These are phyloP conservation scores for Diaporthe vexans DNA, from an alignment of 2,329 filamentous ascomycete species.

Conservation along the genomic window DNA sequence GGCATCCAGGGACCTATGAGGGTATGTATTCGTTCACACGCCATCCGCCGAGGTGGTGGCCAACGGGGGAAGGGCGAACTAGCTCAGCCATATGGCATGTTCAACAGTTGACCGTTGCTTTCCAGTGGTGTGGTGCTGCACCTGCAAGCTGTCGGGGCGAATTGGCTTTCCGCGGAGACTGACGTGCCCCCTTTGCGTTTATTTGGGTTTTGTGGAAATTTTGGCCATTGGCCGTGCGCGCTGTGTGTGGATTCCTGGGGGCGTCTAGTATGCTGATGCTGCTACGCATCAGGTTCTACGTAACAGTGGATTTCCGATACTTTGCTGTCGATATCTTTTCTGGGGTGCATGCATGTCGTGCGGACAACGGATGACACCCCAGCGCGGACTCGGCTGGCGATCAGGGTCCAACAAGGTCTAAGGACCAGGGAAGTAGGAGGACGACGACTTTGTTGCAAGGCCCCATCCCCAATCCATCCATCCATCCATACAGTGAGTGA, in stretches of 20 bases:
- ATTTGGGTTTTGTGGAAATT: not conserved
- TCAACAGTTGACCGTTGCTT: not conserved
- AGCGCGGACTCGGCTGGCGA: conserved; percentile 28
- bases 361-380: conserved; percentile 28
- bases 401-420: not conserved
- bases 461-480: not conserved
- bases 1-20: not conserved
- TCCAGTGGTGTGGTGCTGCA: too few relatives aligned
- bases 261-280: not conserved
- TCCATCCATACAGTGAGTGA: too few relatives aligned
- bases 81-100: not conserved
- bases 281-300: not conserved
- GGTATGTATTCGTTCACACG: not conserved
- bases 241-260: not conserved
- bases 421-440: not conserved
- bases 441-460: not conserved
- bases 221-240: not conserved
- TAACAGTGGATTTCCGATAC: not conserved
- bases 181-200: too few relatives aligned
- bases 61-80: not conserved
- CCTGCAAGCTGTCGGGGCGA: not conserved
- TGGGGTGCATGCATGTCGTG: conserved; percentile 15
- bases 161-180: not conserved
- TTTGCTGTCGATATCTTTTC: not conserved
- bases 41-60: not conserved